These are phyloP conservation scores for Arctostaphylos glauca DNA, from an alignment of 148 eudicot species.

Conservation along the genomic window DNA sequence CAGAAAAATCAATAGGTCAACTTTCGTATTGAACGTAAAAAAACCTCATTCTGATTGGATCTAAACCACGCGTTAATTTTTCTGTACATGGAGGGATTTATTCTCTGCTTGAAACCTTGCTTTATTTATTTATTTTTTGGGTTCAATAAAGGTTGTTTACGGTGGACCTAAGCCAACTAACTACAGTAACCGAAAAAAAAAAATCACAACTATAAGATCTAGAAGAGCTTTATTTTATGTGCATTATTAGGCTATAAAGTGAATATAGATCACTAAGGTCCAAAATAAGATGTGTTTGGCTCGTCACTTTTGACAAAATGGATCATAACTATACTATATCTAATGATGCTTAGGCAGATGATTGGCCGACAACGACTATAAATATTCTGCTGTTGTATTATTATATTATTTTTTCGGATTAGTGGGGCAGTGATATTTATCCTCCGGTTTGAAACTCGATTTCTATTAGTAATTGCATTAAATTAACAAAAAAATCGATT, in stretches of 20 bases:
- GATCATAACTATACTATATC: neutral
- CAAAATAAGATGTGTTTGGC: slow-evolving; percentile 1
- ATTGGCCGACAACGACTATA: neutral
- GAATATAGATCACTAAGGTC: slow-evolving; percentile 7
- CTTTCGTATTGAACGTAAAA: too few relatives aligned
- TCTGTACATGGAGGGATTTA: too few relatives aligned
- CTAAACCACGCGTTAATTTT: too few relatives aligned
- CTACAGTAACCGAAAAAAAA: slow-evolving; percentile 12
- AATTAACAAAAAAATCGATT: too few relatives aligned
- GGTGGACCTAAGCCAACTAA: slow-evolving; percentile 12
- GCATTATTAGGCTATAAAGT: slow-evolving; percentile 17
- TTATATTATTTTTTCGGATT: neutral
- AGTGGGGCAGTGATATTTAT: neutral
- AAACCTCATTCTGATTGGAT: too few relatives aligned
- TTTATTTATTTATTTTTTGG: neutral
- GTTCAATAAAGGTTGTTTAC: neutral
- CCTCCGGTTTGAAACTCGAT: too few relatives aligned
- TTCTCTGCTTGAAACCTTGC: too few relatives aligned
- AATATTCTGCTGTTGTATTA: neutral
- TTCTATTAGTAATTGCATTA: too few relatives aligned
- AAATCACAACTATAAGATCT: neutral
- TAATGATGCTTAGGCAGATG: neutral
- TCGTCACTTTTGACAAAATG: neutral
- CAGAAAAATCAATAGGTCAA: too few relatives aligned
- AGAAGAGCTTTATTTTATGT: slow-evolving; percentile 11